phyloP scores from a whole-genome alignment of 352 stramenopile genomes.

The Globisporangium solare region DNA sequence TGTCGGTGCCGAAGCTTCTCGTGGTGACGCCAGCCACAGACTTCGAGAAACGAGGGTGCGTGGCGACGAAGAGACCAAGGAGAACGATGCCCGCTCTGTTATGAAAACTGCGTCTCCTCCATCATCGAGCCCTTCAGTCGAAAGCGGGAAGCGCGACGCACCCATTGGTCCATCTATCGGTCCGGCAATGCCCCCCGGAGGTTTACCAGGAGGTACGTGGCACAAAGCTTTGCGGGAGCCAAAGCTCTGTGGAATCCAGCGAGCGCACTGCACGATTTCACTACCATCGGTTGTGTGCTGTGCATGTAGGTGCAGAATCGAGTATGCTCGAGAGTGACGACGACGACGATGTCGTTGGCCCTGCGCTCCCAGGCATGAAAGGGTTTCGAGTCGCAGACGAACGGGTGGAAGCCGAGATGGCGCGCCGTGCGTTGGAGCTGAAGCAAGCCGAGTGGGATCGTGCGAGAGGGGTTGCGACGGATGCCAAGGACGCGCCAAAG shows the following conservation, averaged over 20 bases:
- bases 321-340: constrained; percentile 21
- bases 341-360: constrained; percentile 57
- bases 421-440: constrained; percentile 40
- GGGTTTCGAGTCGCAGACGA: constrained; percentile 70
- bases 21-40: not conserved
- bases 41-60: not conserved
- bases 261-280: too few species aligned
- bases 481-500: constrained; percentile 4
- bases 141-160: constrained; percentile 5
- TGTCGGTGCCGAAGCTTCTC: constrained; percentile 1
- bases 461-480: constrained; percentile 17
- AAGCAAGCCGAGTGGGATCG: constrained; percentile 66
- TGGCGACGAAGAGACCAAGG: not conserved
- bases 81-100: not conserved
- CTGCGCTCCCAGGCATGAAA: constrained; percentile 71
- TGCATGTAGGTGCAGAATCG: not conserved
- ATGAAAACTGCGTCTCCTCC: not conserved
- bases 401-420: constrained; percentile 71
- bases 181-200: constrained; percentile 36
- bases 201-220: not conserved
- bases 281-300: not conserved
- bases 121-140: not conserved
- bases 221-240: too few species aligned
- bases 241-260: too few species aligned
- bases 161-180: constrained; percentile 69